Base-by-base conservation (phyloP, 129 eudicot genomes). In the Saposhnikovia divaricata region DNA sequence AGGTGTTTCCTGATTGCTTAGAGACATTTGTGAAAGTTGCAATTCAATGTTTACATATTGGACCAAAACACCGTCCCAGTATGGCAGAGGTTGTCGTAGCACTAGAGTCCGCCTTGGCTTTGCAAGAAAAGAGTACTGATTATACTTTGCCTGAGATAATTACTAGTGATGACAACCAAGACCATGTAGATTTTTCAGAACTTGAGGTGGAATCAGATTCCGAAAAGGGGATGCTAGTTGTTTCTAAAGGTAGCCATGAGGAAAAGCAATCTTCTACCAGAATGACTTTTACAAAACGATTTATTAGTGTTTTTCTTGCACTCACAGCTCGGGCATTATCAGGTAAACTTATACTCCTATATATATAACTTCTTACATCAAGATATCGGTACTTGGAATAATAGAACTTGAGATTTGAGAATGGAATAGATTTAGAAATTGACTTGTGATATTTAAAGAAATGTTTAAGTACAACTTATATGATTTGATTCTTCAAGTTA, bases 11-110 rank as follows among this genome's bases (percentile, higher is more conserved):
- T 6, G 76, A 48, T 57, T 80, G 66, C 66, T 43, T 84, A 23
- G 39, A 15, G 66, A 38, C 28, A 2, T 84, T 80, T 72, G 55
- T 65, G n/a, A 51, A 63, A 75, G 21, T 84, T 77, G 87, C 82
- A 7, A 78, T 43, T 47, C 72, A 80, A 23, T 80, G 87, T 57
- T 72, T 84, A 48, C 72, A 72, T 16, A 18, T 15, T 27, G 21
- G 1, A n/a, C 74, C 83, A 0, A 25, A 80, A 71, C 16, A 78
- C 38, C 86, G 86, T 19, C 84, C 89, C 38, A 80, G 78, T 19
- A 83, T 86, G 89, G 86, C 86, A 39, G 80, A 86, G 40, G 82
- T 86, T 48, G 88, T 86, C 18, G 70, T 43, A 19, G 71, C 59
- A 27, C 86, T 86, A 6, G 86, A 82, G 81, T 76, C 42, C 8